Conservation (phyloP, 2,329 filamentous ascomycete genomes). For the Teratosphaeriaceae sp. region DNA sequence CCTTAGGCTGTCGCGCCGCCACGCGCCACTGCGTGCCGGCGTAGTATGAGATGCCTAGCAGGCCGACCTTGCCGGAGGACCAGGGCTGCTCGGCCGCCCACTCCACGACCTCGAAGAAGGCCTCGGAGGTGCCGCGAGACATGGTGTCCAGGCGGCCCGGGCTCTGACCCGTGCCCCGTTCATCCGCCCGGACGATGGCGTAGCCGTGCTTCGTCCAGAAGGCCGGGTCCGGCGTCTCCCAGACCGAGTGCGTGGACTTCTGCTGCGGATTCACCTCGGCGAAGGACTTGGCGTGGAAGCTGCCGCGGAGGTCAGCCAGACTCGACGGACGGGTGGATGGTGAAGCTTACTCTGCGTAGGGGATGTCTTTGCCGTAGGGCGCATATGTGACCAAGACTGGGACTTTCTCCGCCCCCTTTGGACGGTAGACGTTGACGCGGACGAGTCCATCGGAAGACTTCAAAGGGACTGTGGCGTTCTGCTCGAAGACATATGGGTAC, state of each 20-base stretch:
- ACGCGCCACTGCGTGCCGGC: slow-evolving; percentile 37
- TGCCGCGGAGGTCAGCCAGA: slow-evolving; percentile 13
- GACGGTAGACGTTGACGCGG: slow-evolving; percentile 29
- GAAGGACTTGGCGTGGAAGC: slow-evolving; percentile 47
- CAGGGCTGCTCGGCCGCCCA: slow-evolving; percentile 34
- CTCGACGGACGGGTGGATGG: not conserved
- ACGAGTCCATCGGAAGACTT: slow-evolving; percentile 26
- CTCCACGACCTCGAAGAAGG: slow-evolving; percentile 39
- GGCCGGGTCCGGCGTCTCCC: slow-evolving; percentile 40
- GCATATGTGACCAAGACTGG: slow-evolving; percentile 66
- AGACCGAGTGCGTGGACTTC: slow-evolving; percentile 37
- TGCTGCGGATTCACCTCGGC: slow-evolving; percentile 33
- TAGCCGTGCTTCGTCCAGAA: slow-evolving; percentile 28
- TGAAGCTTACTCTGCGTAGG: slow-evolving; percentile 46
- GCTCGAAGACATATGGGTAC: slow-evolving; percentile 28
- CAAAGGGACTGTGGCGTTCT: slow-evolving; percentile 25
- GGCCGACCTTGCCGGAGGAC: slow-evolving; percentile 39
- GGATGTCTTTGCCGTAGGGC: slow-evolving; percentile 68
- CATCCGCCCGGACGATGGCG: slow-evolving; percentile 28
- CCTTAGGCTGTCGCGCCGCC: slow-evolving; percentile 35
- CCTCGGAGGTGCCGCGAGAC: slow-evolving; percentile 39
- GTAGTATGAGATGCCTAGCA: slow-evolving; percentile 39
- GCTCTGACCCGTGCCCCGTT: slow-evolving; percentile 25
- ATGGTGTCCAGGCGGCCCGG: slow-evolving; percentile 34
- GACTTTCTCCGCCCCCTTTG: slow-evolving; percentile 31